A percentile compares a stretch with the other conserved stretches of the same genome.
phyloP scores from a whole-genome alignment of 306 rosid genomes.

The Malus sylvestris region DNA sequence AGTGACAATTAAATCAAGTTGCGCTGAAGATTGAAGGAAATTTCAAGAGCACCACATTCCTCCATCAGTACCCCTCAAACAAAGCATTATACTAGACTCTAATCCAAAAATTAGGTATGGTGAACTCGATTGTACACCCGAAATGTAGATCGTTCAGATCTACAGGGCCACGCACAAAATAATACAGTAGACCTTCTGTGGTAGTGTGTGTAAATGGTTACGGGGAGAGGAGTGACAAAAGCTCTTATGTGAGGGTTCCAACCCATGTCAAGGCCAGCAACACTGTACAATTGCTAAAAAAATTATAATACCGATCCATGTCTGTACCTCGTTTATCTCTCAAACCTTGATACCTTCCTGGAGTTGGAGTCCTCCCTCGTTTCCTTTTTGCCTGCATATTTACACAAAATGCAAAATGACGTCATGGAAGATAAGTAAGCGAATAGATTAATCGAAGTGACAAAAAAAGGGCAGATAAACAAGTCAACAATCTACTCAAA shows the following conservation, averaged over 20 bases:
- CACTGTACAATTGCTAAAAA: neutral
- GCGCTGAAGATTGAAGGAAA: neutral
- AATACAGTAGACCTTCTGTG: neutral
- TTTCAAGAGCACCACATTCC: neutral
- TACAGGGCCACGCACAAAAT: neutral
- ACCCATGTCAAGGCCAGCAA: neutral
- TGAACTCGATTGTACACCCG: neutral
- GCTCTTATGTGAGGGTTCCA: neutral
- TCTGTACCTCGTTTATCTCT: constrained; percentile 33
- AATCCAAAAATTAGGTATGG: neutral
- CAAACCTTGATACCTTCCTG: constrained; percentile 40
- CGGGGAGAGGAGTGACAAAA: neutral
- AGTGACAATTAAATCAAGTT: neutral
- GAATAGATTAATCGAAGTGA: neutral
- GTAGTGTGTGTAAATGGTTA: neutral
- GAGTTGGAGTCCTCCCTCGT: constrained; percentile 46
- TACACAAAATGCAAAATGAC: constrained; percentile 5
- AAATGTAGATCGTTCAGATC: neutral
- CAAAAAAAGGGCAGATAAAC: neutral
- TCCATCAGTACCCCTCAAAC: neutral
- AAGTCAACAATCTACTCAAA: constrained; percentile 9
- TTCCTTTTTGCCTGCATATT: constrained; percentile 45
- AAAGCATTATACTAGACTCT: neutral
- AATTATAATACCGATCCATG: neutral
- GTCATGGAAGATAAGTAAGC: constrained; percentile 8